Base-by-base conservation (phyloP, 164 flowering plant genomes). In the Santalum album region DNA sequence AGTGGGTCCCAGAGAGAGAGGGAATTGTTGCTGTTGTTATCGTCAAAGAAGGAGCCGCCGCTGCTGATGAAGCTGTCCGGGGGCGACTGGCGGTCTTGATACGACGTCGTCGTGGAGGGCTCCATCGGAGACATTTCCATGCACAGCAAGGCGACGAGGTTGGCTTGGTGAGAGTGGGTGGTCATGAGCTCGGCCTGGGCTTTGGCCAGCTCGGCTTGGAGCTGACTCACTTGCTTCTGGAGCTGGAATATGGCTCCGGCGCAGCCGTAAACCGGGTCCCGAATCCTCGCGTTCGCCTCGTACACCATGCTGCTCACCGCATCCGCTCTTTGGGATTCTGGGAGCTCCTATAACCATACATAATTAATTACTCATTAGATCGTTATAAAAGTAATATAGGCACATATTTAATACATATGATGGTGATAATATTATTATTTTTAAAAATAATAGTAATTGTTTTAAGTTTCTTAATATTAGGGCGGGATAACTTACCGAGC, bases 291-390 rank as follows among this genome's bases (percentile, higher is more conserved):
- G 6, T 69, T 65, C 0, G 86, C 86, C 46, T 81, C 86, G 25
- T 81, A 81, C 1, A 81, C 86, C 79, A 81, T 72, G 70, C 86
- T 81, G 51, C 72, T 75, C 55, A 81, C 86, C 0, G 86, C 86
- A 32, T 81, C 86, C 0, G 74, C 79, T 34, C 86, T 72, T 19
- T 78, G 81, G 1, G 63, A 48, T 56, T 78, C 83, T 2, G 86
- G 83, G 5, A 81, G 72, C 36, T 78, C 83, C 86, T 81, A 68
- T 32, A 43, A 43, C 6, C 15, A 4, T 43, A n/a, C n/a, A n/a
- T n/a, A n/a, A n/a, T n/a, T n/a, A n/a, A n/a, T n/a, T n/a, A n/a
- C n/a, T n/a, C n/a, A n/a, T n/a, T n/a, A n/a, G n/a, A n/a, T n/a
- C n/a, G n/a, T n/a, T n/a, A n/a, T n/a, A n/a, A n/a, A n/a, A n/a